Evolutionary conservation across 495 filamentous ascomycete genomes (phyloP).

Genomic region (Beverwykella pulmonaria): DNA sequence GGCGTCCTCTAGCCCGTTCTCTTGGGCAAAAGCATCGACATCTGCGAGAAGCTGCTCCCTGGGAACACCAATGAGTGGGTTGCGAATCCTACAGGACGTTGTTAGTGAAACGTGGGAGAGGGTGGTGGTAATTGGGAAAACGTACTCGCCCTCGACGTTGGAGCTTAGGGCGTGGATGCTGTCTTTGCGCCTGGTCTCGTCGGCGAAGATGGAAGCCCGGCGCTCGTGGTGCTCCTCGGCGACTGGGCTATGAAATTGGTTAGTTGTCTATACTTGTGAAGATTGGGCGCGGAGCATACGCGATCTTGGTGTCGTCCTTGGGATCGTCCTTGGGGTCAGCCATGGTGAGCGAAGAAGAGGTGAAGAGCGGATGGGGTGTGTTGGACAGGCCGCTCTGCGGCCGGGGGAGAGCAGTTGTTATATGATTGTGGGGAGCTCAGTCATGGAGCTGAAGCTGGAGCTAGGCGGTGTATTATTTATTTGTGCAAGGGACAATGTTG

Average conservation of each 20-base stretch:
- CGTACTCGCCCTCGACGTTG: slow-evolving; percentile 25
- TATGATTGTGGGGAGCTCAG: not conserved
- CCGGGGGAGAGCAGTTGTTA: not conserved
- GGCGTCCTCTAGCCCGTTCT: slow-evolving; percentile 51
- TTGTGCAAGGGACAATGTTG: not conserved
- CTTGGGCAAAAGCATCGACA: slow-evolving; percentile 59
- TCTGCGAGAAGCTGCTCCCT: slow-evolving; percentile 56
- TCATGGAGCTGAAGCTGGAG: not conserved
- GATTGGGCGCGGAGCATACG: slow-evolving; percentile 4
- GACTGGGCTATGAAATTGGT: not conserved
- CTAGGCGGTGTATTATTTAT: not conserved
- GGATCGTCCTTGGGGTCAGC: slow-evolving; percentile 5
- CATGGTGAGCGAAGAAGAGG: slow-evolving; percentile 2
- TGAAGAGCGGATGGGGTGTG: not conserved
- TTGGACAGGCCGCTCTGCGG: not conserved
- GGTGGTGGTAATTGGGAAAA: not conserved
- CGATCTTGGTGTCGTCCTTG: slow-evolving; percentile 9
- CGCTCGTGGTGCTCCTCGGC: slow-evolving; percentile 7
- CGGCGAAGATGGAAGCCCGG: slow-evolving; percentile 18
- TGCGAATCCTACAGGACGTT: slow-evolving; percentile 56
- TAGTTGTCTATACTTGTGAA: not conserved
- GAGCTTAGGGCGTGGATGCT: slow-evolving; percentile 20
- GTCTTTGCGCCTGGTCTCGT: not conserved
- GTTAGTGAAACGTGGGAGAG: slow-evolving; percentile 5
- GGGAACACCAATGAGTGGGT: slow-evolving; percentile 62